phyloP scores from a whole-genome alignment of 2,329 filamentous ascomycete species.

The Calonectria leucothoes region DNA sequence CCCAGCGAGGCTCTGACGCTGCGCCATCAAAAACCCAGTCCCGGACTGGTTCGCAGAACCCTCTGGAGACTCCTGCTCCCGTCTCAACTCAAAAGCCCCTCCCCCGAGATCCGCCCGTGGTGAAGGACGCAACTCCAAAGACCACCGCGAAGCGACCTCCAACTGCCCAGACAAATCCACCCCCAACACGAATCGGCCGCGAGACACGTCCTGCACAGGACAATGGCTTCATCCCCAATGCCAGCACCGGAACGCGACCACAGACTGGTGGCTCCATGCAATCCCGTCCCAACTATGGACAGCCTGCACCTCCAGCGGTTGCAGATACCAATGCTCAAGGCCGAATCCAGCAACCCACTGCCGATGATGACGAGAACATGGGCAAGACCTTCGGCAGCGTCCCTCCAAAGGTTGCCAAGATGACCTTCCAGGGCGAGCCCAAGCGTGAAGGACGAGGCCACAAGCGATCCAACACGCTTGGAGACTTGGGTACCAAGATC shows the following conservation, averaged over 20 bases:
- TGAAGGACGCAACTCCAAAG: conserved; percentile 56
- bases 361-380: conserved; percentile 75
- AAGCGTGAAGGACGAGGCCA: conserved; percentile 68
- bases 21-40: conserved; percentile 38
- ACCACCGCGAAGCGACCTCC: conserved; percentile 56
- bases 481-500: conserved; percentile 83
- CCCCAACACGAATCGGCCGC: conserved; percentile 41
- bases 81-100: conserved; percentile 67
- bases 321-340: conserved; percentile 91
- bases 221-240: conserved; percentile 56
- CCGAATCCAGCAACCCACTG: conserved; percentile 82
- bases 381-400: conserved; percentile 71
- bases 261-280: conserved; percentile 86
- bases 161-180: conserved; percentile 56
- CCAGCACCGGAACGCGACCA: conserved; percentile 68
- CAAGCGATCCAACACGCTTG: conserved; percentile 80
- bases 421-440: conserved; percentile 65
- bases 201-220: conserved; percentile 53
- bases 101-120: conserved; percentile 66
- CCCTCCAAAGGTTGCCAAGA: conserved; percentile 68
- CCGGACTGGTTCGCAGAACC: conserved; percentile 55
- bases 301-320: conserved; percentile 87
- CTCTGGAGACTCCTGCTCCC: conserved; percentile 49
- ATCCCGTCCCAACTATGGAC: conserved; percentile 79
- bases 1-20: conserved; percentile 71